Evolutionary conservation across 2,329 filamentous ascomycete genomes (phyloP), one percentile per base, ranked within the genome.

Genomic region (Fusarium udum): DNA sequence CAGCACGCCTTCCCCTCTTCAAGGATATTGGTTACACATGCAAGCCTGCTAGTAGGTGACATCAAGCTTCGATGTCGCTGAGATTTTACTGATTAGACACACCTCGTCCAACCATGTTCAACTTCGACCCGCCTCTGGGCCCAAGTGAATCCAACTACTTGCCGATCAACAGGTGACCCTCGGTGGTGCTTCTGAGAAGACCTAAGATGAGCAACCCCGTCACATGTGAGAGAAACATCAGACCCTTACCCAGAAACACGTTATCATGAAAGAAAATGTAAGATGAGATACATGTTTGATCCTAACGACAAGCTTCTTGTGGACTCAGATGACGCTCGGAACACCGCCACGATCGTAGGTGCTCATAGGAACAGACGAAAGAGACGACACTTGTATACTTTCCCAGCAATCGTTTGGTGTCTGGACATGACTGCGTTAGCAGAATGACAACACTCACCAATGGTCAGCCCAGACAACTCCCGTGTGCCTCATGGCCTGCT

Each of bases 331-430:
- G 4, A 15, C 6, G 13, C 16, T 8, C 48, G n/a, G 4, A 34
- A 8, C 1, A 8, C 15, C n/a, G 8, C 1, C 12, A 26, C 26
- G n/a, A 26, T 52, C 13, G 1, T 36, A 2, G 3, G 9, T 6
- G 16, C n/a, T 18, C n/a, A 15, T 20, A 14, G 0, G 12, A 31
- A 24, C 22, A 34, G 32, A 32, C n/a, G 16, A 49, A 8, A 6
- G 9, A 51, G 8, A 20, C 12, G 22, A 14, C 31, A 34, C 8
- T 14, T 8, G 10, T 8, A 12, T 32, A 3, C 22, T 14, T 15
- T 5, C 14, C 13, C 28, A 32, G 15, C 14, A 13, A 34, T 11
- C 12, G 7, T 11, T 24, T 34, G 12, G n/a, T 51, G 0, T 24
- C 7, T n/a, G 0, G 46, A 13, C 28, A 49, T 14, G 8, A 2